Evolutionary conservation across 2,329 filamentous ascomycete genomes (phyloP), one percentile per base, ranked within the genome.

Genomic region (Stachybotrys chartarum): DNA sequence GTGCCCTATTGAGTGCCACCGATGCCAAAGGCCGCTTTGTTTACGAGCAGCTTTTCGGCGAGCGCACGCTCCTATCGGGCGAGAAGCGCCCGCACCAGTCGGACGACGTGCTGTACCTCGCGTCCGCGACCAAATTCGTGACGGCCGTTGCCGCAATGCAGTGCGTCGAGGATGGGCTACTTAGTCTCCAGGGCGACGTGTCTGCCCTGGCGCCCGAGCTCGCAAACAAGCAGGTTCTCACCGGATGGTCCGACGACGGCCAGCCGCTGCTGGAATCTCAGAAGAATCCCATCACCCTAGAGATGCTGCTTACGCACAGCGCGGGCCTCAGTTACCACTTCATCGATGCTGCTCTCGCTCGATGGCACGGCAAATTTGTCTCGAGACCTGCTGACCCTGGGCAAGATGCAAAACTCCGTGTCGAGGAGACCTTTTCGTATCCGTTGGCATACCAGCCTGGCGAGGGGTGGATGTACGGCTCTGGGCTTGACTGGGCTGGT

Each of bases 141-240:
- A 75, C 80, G 2, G 73, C 75, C 1, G 74, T 85, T 53, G 76
- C 80, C 3, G 74, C 74, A 1, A 61, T 85, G n/a, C 78, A 82
- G 56, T 75, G 78, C 50, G 78, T 84, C 2, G 80, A 84, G 42
- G 71, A 76, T 7, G 79, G 78, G 0, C 64, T 77, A 0, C 61
- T 83, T 1, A 63, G 63, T 1, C 68, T 84, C 0, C 72, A 75
- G 8, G 74, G 72, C 3, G 75, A 82, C 54, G 60, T 83, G 0
- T 68, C 71, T 0, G 44, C 60, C 0, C 51, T 80, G 3, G 66
- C 77, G 2, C 81, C 80, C 0, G 78, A 80, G 35, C 69, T 85
- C 0, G 71, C 70, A 0, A 64, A 64, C 1, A 75, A 79, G 55
- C 66, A 75, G 10, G 70, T 85, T 30, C 59, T 85, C 4, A 73